Evolutionary conservation across 2,329 filamentous ascomycete species (phyloP).

Genomic region (Fusarium camptoceras): DNA sequence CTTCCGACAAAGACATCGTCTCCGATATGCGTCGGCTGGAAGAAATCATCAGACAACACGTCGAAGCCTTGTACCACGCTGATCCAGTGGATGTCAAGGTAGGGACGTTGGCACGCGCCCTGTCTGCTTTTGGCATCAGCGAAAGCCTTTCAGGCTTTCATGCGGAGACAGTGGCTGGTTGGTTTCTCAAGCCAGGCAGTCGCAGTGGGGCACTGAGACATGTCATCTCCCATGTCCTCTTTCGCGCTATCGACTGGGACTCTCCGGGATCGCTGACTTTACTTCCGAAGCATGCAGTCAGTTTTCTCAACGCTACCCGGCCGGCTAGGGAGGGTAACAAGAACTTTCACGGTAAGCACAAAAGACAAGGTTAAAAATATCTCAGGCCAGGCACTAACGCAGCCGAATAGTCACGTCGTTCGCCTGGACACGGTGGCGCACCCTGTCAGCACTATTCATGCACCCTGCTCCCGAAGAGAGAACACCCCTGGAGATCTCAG

Average conservation of each 20-base stretch:
- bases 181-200: slow-evolving; percentile 50
- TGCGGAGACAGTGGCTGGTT: slow-evolving; percentile 38
- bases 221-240: slow-evolving; percentile 52
- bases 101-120: slow-evolving; percentile 35
- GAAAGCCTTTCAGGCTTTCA: slow-evolving; percentile 10
- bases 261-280: slow-evolving; percentile 51
- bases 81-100: slow-evolving; percentile 38
- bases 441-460: slow-evolving; percentile 56
- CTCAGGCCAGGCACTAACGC: too few relatives aligned
- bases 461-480: slow-evolving; percentile 53
- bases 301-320: not conserved
- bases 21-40: slow-evolving; percentile 50
- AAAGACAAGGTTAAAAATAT: too few relatives aligned
- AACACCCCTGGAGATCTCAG: slow-evolving; percentile 48
- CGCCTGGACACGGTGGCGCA: slow-evolving; percentile 56
- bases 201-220: slow-evolving; percentile 52
- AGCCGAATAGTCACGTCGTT: slow-evolving; percentile 34
- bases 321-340: too few relatives aligned
- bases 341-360: too few relatives aligned
- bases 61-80: slow-evolving; percentile 54
- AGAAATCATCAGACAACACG: slow-evolving; percentile 54
- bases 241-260: slow-evolving; percentile 50
- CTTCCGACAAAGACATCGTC: slow-evolving; percentile 51
- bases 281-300: slow-evolving; percentile 46
- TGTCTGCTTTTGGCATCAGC: slow-evolving; percentile 46